Percentiles rank a stretch among this genome's conserved stretches.
These are phyloP conservation scores for Rhizopus arrhizus DNA, from an alignment of 371 early-diverging fungal species.

Conservation along the genomic window DNA sequence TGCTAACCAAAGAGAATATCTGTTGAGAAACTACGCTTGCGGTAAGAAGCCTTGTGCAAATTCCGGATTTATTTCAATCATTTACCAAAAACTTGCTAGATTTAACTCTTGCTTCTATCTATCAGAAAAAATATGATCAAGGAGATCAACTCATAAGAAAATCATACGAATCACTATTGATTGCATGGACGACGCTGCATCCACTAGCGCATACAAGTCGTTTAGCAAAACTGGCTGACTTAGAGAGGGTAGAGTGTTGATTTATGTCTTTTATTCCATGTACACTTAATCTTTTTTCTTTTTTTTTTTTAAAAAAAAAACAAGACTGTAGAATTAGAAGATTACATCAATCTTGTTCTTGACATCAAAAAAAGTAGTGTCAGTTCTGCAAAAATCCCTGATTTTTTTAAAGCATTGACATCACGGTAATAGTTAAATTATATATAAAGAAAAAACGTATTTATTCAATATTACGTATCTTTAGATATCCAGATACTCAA, in stretches of 20 bases:
- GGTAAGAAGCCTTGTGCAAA: slow-evolving; percentile 43
- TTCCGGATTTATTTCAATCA: background rate
- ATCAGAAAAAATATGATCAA: slow-evolving; percentile 50
- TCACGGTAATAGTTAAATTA: slow-evolving; percentile 16
- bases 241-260: slow-evolving; percentile 52
- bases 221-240: slow-evolving; percentile 40
- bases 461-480: background rate
- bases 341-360: slow-evolving; percentile 52
- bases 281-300: background rate
- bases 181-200: slow-evolving; percentile 56
- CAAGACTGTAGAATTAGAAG: slow-evolving; percentile 66
- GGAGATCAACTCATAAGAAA: slow-evolving; percentile 54
- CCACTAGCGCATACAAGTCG: slow-evolving; percentile 58
- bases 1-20: slow-evolving; percentile 38
- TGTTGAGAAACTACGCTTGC: slow-evolving; percentile 46
- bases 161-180: slow-evolving; percentile 57
- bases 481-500: slow-evolving; percentile 38
- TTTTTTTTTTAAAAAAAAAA: background rate
- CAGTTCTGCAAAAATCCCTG: slow-evolving; percentile 5
- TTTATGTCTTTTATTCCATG: background rate
- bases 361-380: slow-evolving; percentile 27
- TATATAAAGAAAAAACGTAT: background rate
- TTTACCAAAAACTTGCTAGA: slow-evolving; percentile 38
- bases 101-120: slow-evolving; percentile 48
- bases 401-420: slow-evolving; percentile 21